A percentile compares a stretch with the other conserved stretches of the same genome.
phyloP scores from a whole-genome alignment of 495 filamentous ascomycete genomes.

The Tuber borchii region DNA sequence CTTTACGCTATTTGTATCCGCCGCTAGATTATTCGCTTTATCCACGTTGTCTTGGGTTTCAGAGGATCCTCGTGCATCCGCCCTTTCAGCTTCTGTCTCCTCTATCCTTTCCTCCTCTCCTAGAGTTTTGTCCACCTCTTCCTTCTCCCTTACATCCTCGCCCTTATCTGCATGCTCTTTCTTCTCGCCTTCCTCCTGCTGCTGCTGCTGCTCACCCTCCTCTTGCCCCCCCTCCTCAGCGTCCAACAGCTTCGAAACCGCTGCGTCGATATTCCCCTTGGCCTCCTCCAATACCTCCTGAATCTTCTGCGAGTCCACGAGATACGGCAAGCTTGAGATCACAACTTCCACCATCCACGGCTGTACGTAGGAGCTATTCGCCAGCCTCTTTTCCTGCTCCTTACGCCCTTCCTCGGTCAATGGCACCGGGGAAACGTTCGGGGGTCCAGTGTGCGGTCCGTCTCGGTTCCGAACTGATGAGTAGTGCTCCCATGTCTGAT shows the following conservation, averaged over 20 bases:
- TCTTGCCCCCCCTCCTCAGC: slow-evolving; percentile 42
- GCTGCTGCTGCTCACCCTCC: slow-evolving; percentile 7
- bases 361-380: slow-evolving; percentile 44
- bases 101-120: background rate
- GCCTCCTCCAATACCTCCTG: slow-evolving; percentile 55
- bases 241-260: slow-evolving; percentile 56
- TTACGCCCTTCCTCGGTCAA: slow-evolving; percentile 36
- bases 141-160: slow-evolving; percentile 1
- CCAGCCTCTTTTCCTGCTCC: slow-evolving; percentile 42
- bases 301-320: slow-evolving; percentile 52
- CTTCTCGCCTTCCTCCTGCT: slow-evolving; percentile 3
- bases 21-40: background rate
- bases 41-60: background rate
- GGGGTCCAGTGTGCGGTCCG: slow-evolving; percentile 55
- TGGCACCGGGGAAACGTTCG: slow-evolving; percentile 44
- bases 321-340: slow-evolving; percentile 52
- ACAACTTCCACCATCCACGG: slow-evolving; percentile 62
- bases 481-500: slow-evolving; percentile 64
- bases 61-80: background rate
- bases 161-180: slow-evolving; percentile 2
- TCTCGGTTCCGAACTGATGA: slow-evolving; percentile 61
- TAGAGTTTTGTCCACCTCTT: background rate
- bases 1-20: background rate
- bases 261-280: slow-evolving; percentile 55
- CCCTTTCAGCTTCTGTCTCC: slow-evolving; percentile 9